Conservation (phyloP, 2,329 filamentous ascomycete species). For the Leptographium flavum region DNA sequence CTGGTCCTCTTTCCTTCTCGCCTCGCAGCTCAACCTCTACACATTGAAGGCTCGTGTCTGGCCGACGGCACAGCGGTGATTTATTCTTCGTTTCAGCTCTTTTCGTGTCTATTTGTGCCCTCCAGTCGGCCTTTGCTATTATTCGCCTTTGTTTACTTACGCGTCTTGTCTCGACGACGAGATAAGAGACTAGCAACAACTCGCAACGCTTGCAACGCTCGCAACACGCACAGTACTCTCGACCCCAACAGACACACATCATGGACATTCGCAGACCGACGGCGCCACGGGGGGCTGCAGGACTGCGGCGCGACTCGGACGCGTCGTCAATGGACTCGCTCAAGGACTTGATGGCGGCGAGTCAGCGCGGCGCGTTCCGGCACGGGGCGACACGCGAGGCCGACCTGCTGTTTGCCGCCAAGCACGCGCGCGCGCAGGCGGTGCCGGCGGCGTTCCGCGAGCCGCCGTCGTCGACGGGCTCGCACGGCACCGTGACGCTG, state of each 20-base stretch:
- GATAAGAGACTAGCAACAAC: too few relatives aligned
- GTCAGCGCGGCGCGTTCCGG: not conserved
- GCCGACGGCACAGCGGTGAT: not conserved
- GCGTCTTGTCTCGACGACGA: not conserved
- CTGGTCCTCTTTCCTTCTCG: not conserved
- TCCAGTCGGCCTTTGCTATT: too few relatives aligned
- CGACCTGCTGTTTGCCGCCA: conserved; percentile 8
- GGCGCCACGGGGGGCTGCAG: not conserved
- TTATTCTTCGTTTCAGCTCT: too few relatives aligned
- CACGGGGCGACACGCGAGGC: conserved; percentile 4
- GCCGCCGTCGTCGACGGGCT: conserved; percentile 13
- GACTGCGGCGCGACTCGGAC: conserved; percentile 9
- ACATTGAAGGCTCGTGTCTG: not conserved
- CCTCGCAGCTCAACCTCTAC: not conserved
- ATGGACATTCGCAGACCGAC: not conserved
- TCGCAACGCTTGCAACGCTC: not conserved
- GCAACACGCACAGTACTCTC: not conserved
- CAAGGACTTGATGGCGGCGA: conserved; percentile 10
- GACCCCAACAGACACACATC: not conserved
- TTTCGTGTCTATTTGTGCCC: too few relatives aligned
- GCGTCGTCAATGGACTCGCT: conserved; percentile 10
- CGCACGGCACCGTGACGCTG: conserved; percentile 12
- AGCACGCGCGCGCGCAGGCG: conserved; percentile 8
- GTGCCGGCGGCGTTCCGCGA: conserved; percentile 11
- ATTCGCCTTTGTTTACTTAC: not conserved